phyloP scores from a whole-genome alignment of 257 asterid genomes.

The Nicotiana benthamiana region DNA sequence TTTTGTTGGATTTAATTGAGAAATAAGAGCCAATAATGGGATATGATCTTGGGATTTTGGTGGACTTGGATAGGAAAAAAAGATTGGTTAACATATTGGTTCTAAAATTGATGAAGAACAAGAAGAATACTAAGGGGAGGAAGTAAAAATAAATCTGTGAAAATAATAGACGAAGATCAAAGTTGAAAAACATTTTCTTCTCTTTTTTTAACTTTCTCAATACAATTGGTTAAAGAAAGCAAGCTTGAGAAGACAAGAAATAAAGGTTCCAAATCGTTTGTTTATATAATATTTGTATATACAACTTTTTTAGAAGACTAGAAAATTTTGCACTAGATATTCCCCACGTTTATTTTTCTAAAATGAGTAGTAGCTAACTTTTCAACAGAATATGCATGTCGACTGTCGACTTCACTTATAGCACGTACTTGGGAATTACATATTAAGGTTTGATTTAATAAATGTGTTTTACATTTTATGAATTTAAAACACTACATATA shows the following conservation, averaged over 20 bases:
- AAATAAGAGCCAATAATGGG: constrained; percentile 46
- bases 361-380: no score
- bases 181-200: neutral
- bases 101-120: constrained; percentile 17
- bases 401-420: no score
- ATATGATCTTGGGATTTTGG: constrained; percentile 29
- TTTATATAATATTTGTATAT: neutral
- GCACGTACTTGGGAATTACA: no score
- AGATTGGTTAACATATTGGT: neutral
- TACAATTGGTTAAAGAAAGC: neutral
- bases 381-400: no score
- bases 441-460: no score
- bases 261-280: neutral
- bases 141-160: constrained; percentile 17
- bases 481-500: no score
- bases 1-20: constrained; percentile 24
- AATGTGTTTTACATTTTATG: no score
- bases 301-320: neutral
- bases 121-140: constrained; percentile 18
- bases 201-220: neutral
- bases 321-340: neutral
- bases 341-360: neutral
- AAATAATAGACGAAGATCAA: neutral
- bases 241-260: neutral
- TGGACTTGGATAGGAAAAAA: neutral